Evolutionary conservation across 768 basidiomycete genomes (phyloP), one percentile per base, ranked within the genome.

Genomic region (Exidia glandulosa): DNA sequence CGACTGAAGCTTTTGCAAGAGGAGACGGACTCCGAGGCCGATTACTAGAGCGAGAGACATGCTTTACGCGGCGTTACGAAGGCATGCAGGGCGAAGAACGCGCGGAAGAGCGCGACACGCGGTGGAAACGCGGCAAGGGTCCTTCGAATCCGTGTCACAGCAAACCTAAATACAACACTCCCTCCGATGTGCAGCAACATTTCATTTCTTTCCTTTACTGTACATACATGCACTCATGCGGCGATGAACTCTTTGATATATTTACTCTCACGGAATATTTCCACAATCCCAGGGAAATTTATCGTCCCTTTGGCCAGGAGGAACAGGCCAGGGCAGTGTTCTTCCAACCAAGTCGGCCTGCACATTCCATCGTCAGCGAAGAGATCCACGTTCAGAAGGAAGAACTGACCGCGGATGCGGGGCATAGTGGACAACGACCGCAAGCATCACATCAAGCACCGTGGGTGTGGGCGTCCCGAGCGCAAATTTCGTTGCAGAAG

Each of bases 61-160:
- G 41, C n/a, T n/a, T 23, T 14, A 45, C 23, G 41, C 14, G 41
- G 41, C 14, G 14, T 45, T 45, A 14, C 16, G 23, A 23, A 45
- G 41, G 2, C 1, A 45, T 2, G 41, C 16, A 23, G 41, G 23
- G 14, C 41, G 16, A 14, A 14, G 23, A 45, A 45, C 16, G 16
- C 41, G 41, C 23, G 41, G 63, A 63, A 60, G 47, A 30, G 62
- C n/a, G n/a, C n/a, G n/a, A n/a, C n/a, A n/a, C n/a, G n/a, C n/a
- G n/a, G n/a, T n/a, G n/a, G n/a, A n/a, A n/a, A n/a, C n/a, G n/a
- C n/a, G n/a, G n/a, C n/a, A n/a, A n/a, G n/a, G n/a, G n/a, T n/a
- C n/a, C n/a, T n/a, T n/a, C n/a, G n/a, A n/a, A n/a, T n/a, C n/a
- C n/a, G n/a, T n/a, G n/a, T n/a, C n/a, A n/a, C n/a, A 63, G 62